phyloP scores from a whole-genome alignment of 768 basidiomycete genomes.

The Rhodotorula babjevae region DNA sequence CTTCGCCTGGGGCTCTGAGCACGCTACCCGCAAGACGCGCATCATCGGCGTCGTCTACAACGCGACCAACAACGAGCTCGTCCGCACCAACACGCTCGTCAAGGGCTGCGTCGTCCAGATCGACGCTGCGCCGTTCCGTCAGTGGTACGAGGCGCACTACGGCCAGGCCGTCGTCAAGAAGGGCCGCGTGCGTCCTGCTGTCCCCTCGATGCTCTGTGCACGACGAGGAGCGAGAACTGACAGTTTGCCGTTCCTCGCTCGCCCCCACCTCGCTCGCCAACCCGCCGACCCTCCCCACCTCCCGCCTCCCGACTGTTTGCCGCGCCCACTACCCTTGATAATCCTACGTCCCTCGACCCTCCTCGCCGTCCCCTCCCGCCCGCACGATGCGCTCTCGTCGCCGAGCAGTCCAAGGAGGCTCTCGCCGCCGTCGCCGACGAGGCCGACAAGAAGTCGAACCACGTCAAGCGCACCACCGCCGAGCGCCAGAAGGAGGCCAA shows the following conservation, averaged over 20 bases:
- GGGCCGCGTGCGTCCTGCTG: slow-evolving; percentile 40
- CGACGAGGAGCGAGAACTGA: not conserved
- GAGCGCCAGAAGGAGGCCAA: slow-evolving; percentile 93
- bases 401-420: slow-evolving; percentile 54
- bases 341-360: too few relatives aligned
- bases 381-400: too few relatives aligned
- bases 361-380: not conserved
- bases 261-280: not conserved
- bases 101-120: slow-evolving; percentile 94
- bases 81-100: slow-evolving; percentile 98
- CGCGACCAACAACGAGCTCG: slow-evolving; percentile 98
- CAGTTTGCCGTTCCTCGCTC: not conserved
- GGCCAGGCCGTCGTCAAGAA: slow-evolving; percentile 90
- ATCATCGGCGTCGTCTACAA: slow-evolving; percentile 98
- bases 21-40: slow-evolving; percentile 89
- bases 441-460: slow-evolving; percentile 78
- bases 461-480: slow-evolving; percentile 77
- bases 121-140: slow-evolving; percentile 97
- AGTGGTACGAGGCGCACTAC: slow-evolving; percentile 99
- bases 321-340: too few relatives aligned
- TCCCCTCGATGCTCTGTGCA: too few relatives aligned
- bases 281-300: not conserved
- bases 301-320: too few relatives aligned
- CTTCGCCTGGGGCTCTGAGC: slow-evolving; percentile 98
- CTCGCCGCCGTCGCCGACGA: slow-evolving; percentile 51